Evolutionary conservation across 2,329 filamentous ascomycete genomes (phyloP).

Genomic region (Paecilomyces fulvus): DNA sequence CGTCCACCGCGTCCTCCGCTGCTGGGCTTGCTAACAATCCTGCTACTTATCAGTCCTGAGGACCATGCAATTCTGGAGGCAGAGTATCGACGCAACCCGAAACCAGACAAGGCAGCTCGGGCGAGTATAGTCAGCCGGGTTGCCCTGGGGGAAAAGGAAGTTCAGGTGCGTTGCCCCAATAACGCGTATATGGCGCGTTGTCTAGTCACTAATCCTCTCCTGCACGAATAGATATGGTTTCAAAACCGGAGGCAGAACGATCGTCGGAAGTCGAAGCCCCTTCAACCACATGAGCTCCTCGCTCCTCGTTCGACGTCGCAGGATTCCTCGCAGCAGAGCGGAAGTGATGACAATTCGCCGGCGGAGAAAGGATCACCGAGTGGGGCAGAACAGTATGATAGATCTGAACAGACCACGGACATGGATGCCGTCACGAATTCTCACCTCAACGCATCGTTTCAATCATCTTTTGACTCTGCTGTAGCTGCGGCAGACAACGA

Average conservation of each 20-base stretch:
- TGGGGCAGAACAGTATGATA: conserved; percentile 20
- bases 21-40: conserved; percentile 5
- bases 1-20: not conserved
- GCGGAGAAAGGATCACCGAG: conserved; percentile 20
- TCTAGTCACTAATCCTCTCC: not conserved
- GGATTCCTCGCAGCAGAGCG: conserved; percentile 18
- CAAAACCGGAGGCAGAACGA: conserved; percentile 93
- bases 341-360: conserved; percentile 20
- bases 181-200: not conserved
- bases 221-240: conserved; percentile 74
- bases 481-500: conserved; percentile 17
- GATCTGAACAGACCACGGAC: conserved; percentile 8
- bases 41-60: conserved; percentile 53
- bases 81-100: conserved; percentile 75
- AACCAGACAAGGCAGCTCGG: conserved; percentile 84
- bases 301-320: conserved; percentile 22
- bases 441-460: conserved; percentile 15
- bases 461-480: conserved; percentile 17
- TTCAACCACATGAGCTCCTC: conserved; percentile 67
- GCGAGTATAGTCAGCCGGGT: conserved; percentile 77
- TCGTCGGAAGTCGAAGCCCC: conserved; percentile 75
- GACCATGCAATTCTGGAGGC: conserved; percentile 84
- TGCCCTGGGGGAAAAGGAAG: conserved; percentile 86
- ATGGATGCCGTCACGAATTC: conserved; percentile 11
- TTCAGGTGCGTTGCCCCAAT: conserved; percentile 62